phyloP scores from a whole-genome alignment of 495 filamentous ascomycete species.

The Penicillium pulvis region DNA sequence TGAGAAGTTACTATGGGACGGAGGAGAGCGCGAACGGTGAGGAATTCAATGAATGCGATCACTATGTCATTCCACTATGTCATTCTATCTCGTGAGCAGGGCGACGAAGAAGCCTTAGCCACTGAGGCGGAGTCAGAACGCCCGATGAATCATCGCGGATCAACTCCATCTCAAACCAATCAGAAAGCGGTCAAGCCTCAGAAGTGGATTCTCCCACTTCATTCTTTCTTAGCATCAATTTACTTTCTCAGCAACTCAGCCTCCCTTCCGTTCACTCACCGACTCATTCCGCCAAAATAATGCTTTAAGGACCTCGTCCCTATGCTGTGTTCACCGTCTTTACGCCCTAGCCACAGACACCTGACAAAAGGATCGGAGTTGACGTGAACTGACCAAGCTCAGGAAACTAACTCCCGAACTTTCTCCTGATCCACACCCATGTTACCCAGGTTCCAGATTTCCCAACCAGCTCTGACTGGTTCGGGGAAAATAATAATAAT shows the following conservation, averaged over 20 bases:
- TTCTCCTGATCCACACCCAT: background rate
- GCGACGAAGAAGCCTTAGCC: background rate
- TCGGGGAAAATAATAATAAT: background rate
- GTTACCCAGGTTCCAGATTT: background rate
- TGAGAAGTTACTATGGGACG: background rate
- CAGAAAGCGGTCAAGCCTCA: background rate
- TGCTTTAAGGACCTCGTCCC: background rate
- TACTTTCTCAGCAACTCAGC: slow-evolving; percentile 10
- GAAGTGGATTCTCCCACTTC: slow-evolving; percentile 3
- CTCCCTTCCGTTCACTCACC: slow-evolving; percentile 15
- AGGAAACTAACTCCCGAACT: background rate
- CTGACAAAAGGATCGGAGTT: slow-evolving; percentile 6
- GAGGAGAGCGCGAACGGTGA: background rate
- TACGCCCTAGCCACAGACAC: slow-evolving; percentile 7
- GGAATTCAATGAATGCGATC: background rate
- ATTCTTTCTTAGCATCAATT: background rate
- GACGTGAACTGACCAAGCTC: slow-evolving; percentile 1
- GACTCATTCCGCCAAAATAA: slow-evolving; percentile 10
- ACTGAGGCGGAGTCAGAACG: slow-evolving; percentile 9
- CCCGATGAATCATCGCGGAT: slow-evolving; percentile 8
- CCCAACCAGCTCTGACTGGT: background rate
- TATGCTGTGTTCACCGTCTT: slow-evolving; percentile 20
- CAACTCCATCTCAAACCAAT: background rate
- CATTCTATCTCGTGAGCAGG: background rate
- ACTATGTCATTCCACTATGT: background rate